phyloP scores from a whole-genome alignment of 2,329 filamentous ascomycete species.

The Fusarium continuum region DNA sequence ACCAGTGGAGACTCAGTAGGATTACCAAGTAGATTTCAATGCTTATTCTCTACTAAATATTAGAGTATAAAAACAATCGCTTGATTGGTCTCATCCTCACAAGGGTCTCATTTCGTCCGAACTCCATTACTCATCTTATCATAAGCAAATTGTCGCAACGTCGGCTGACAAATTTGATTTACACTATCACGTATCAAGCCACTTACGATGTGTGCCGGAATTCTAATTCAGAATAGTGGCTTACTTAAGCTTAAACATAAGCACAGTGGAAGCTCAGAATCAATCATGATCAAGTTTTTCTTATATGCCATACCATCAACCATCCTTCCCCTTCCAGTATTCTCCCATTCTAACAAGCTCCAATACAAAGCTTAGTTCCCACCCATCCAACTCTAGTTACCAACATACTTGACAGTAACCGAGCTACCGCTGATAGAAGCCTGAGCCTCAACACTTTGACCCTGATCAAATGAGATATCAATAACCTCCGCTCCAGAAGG shows the following conservation, averaged over 20 bases:
- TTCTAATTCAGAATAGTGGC: neutral
- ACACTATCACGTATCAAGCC: no score
- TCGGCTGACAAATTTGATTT: neutral
- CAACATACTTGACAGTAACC: slow-evolving; percentile 3
- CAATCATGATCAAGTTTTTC: no score
- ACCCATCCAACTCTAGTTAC: neutral
- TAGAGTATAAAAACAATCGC: neutral
- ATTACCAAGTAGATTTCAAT: neutral
- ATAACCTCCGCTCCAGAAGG: slow-evolving; percentile 6
- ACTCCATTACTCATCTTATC: neutral
- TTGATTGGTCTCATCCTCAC: neutral
- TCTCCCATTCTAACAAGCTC: no score
- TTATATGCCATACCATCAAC: no score
- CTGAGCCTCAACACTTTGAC: neutral
- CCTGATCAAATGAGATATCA: slow-evolving; percentile 1
- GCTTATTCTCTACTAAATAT: neutral
- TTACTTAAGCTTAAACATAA: neutral
- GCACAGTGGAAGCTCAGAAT: no score
- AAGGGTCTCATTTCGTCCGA: neutral
- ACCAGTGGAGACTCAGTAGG: neutral
- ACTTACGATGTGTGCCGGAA: no score
- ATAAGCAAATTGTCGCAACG: neutral
- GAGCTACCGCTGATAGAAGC: slow-evolving; percentile 5
- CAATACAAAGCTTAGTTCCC: neutral
- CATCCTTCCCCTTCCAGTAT: neutral